Base-by-base conservation (phyloP, 2,329 filamentous ascomycete genomes). In the Penicillium sp. region DNA sequence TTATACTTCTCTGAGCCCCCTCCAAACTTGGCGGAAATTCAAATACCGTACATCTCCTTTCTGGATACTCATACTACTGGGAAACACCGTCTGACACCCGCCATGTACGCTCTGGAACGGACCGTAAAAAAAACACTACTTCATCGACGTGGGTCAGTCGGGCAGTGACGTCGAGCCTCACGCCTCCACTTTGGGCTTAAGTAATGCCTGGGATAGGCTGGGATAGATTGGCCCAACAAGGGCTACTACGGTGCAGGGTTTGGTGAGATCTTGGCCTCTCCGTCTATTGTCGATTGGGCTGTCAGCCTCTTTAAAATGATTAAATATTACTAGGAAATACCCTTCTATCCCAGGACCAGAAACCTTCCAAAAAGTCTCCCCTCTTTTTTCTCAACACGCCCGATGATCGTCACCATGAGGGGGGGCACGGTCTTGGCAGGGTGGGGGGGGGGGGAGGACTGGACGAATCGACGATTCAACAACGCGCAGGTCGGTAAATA, bases 351-450 rank as follows among this genome's bases (percentile, higher is more conserved):
- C 28, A 52, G 37, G 19, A 7, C 8, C 7, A 30, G 14, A 38
- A 35, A 22, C 30, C 30, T 52, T 35, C 49, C 35, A 19, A 33
- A 7, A 8, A 5, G 22, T 6, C 26, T 49, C 22, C 33, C 52
- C n/a, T 42, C 30, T 54, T 28, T 48, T 37, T 22, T 51, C 13
- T 33, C 60, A 51, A 52, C 56, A 19, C 30, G 30, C 30, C 43
- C n/a, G n/a, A 51, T 13, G 59, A 67, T 64, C 64, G 49, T 60
- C 58, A 13, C 42, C 49, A 66, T 61, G 67, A 65, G 66, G 61
- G 65, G 65, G 67, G 67, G 65, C 67, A 60, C 60, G 33, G 58
- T 51, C 65, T 70, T 68, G 68, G 66, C 67, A 40, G 53, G 55
- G 60, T 52, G 58, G 62, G 60, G 57, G 58, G 58, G 62, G 60